Evolutionary conservation across 441 rosid species (phyloP), one percentile per base, ranked within the genome.

Genomic region (Corymbia calophylla): DNA sequence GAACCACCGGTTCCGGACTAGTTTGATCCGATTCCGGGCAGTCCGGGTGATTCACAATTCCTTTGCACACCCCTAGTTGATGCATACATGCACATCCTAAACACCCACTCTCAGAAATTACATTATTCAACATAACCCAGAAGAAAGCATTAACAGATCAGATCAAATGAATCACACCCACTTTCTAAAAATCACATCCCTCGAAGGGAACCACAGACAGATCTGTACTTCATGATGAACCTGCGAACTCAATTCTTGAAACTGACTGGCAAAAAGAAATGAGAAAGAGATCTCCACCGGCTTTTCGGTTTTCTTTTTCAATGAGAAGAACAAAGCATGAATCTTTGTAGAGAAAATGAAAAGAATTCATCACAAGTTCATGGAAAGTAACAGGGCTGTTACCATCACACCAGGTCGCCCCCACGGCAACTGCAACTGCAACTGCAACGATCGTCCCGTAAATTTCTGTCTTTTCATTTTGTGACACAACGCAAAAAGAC

Each of bases 61-160:
- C 44, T 39, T 39, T 5, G 44, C 44, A 39, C 5, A 4, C 44
- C 44, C 5, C 44, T 39, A 39, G 44, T 39, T 12, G 62, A 9
- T 29, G 62, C 62, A 23, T 4, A 58, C 14, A 2, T 13, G 62
- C 62, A 58, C 0, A 17, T 14, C 68, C 18, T 29, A 62, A 62
- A 62, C 8, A 39, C 23, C 51, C 51, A 21, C 51, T 11, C 17
- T 39, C 84, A 0, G 0, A 77, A 77, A 0, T 14, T 47, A 25
- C 84, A 77, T 23, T 10, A 39, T 39, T 44, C 51, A 12, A 44
- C 51, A 23, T 32, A 8, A 12, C 84, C 84, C 14, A 12, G 51
- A 73, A 3, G 82, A 73, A 39, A 73, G 84, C n/a, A 6, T 44
- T 2, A 39, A 39, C 16, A 23, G 48, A 23, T 77, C 29, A 49